Percentiles rank a stretch among this genome's conserved stretches.
phyloP scores from a whole-genome alignment of 2,329 filamentous ascomycete species.

The Verticillium longisporum region DNA sequence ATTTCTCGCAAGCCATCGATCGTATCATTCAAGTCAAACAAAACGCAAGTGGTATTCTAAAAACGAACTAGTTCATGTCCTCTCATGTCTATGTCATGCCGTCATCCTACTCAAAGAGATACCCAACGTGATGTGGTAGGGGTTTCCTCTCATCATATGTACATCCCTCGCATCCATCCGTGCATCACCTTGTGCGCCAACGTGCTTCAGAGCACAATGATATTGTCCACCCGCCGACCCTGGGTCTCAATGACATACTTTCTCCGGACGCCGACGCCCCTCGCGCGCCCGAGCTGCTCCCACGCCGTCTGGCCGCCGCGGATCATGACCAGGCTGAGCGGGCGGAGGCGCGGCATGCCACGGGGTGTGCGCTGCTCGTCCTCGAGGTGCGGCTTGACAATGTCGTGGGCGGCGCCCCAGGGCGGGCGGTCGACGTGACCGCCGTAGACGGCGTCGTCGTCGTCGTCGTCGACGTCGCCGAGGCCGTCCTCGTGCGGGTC shows the following conservation, averaged over 20 bases:
- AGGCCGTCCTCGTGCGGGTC: constrained; percentile 32
- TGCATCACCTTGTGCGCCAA: background rate
- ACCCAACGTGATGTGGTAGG: background rate
- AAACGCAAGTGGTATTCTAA: background rate
- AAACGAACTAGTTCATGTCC: background rate
- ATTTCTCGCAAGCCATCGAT: background rate
- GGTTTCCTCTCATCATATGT: background rate
- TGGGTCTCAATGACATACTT: constrained; percentile 77
- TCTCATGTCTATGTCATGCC: background rate
- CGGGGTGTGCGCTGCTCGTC: constrained; percentile 63
- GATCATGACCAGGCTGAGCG: constrained; percentile 79
- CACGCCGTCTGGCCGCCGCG: constrained; percentile 61
- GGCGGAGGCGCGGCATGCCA: constrained; percentile 62
- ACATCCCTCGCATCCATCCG: background rate
- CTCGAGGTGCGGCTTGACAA: constrained; percentile 64
- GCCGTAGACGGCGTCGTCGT: constrained; percentile 19
- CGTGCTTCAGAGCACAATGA: constrained; percentile 47
- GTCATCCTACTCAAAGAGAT: background rate
- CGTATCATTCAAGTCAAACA: background rate
- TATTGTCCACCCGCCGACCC: constrained; percentile 70
- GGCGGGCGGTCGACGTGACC: constrained; percentile 8
- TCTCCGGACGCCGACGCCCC: constrained; percentile 66
- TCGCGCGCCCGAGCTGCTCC: constrained; percentile 53
- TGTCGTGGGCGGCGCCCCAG: constrained; percentile 16
- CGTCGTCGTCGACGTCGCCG: constrained; percentile 17